Percentiles rank a stretch among this genome's conserved stretches.
These are phyloP conservation scores for Epichloe sp. DNA, from an alignment of 2,329 filamentous ascomycete species.

Conservation along the genomic window DNA sequence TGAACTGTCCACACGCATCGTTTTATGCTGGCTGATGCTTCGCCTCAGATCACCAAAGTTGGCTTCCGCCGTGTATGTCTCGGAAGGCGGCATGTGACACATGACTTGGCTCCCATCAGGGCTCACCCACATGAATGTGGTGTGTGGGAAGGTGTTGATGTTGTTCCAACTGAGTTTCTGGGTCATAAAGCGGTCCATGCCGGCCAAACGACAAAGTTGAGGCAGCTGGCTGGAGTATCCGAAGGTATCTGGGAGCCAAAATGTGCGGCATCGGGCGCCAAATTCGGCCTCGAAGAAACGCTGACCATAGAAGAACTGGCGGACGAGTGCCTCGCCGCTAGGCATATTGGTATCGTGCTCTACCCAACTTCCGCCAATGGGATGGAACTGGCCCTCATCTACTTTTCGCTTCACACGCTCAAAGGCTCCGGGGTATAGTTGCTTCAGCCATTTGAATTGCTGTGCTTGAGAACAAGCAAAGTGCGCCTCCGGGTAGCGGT, in stretches of 20 bases:
- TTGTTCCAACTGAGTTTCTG: conserved; percentile 99
- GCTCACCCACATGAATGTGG: conserved; percentile 96
- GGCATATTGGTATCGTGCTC: conserved; percentile 98
- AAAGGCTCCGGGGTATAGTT: conserved; percentile 76
- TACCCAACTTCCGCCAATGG: conserved; percentile 95
- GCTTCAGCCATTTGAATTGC: conserved; percentile 95
- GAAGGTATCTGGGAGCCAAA: conserved; percentile 97
- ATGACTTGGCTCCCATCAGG: conserved; percentile 93
- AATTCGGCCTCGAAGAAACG: conserved; percentile 90
- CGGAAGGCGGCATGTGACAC: conserved; percentile 91
- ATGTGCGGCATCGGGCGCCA: conserved; percentile 75
- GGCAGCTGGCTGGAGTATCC: conserved; percentile 93
- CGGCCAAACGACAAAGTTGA: conserved; percentile 84
- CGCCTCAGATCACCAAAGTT: conserved; percentile 90
- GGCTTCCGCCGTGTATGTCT: conserved; percentile 90
- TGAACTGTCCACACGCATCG: conserved; percentile 81
- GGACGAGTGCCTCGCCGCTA: conserved; percentile 82
- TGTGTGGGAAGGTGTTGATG: conserved; percentile 97
- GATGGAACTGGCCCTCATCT: conserved; percentile 80
- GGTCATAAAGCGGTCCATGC: conserved; percentile 92
- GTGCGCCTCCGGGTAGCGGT: conserved; percentile 83
- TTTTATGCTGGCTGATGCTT: conserved; percentile 87
- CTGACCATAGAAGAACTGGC: conserved; percentile 93
- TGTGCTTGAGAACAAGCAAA: conserved; percentile 92
- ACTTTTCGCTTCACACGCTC: conserved; percentile 86